phyloP scores from a whole-genome alignment of 306 rosid species.

The Prunus salicina region DNA sequence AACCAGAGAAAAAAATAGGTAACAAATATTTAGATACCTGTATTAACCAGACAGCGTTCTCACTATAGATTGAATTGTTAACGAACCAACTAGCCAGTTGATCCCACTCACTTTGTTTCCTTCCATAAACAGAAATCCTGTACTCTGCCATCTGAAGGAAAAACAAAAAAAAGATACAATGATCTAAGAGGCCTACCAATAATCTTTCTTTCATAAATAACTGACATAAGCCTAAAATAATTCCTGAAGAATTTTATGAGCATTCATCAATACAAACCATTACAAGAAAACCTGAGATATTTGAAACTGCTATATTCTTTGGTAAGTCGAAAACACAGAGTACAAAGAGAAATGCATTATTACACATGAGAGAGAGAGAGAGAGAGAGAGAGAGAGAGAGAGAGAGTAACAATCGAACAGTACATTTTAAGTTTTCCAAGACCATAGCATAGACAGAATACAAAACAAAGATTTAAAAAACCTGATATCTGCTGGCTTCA shows the following conservation, averaged over 20 bases:
- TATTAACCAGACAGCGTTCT: slow-evolving; percentile 84
- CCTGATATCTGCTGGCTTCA: slow-evolving; percentile 89
- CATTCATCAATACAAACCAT: background rate
- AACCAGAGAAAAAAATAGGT: slow-evolving; percentile 1
- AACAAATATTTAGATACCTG: slow-evolving; percentile 52
- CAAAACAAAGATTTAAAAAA: slow-evolving; percentile 14
- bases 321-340: background rate
- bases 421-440: background rate
- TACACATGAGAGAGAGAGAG: background rate
- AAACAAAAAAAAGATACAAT: slow-evolving; percentile 14
- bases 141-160: slow-evolving; percentile 81
- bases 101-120: slow-evolving; percentile 94
- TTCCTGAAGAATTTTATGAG: background rate
- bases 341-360: background rate
- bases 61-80: slow-evolving; percentile 69
- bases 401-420: background rate
- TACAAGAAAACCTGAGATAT: background rate
- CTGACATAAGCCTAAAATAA: background rate
- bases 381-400: background rate
- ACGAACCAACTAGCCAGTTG: slow-evolving; percentile 95
- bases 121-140: slow-evolving; percentile 85
- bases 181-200: background rate
- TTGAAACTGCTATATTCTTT: background rate
- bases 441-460: background rate
- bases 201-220: background rate